Base-by-base conservation (phyloP, 306 rosid species). In the Inga laurina region DNA sequence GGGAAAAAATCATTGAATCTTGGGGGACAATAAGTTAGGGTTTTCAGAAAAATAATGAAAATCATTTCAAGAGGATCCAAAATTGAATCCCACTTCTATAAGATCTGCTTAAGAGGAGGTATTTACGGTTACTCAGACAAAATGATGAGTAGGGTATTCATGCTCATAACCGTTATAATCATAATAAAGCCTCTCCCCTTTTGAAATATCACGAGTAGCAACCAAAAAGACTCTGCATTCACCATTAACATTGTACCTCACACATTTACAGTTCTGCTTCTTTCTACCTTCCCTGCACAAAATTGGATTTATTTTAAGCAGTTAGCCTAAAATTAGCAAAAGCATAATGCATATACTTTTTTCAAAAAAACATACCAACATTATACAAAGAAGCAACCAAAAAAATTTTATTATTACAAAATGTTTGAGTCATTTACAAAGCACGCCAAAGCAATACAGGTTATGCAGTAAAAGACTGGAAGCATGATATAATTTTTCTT, bases 201-300 rank as follows among this genome's bases (percentile, higher is more conserved):
- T 81, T 32, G 86, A 79, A 87, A 94, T 91, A 90, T 94, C 98
- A 37, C 93, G 95, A 83, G 92, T 90, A 72, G 98, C 97, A 81
- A 94, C 92, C 92, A 92, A 87, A 78, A 94, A 69, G 86, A 94
- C 98, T 83, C 93, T 88, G 83, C 88, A 91, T 90, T 94, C 94
- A 71, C 90, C 95, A 35, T 84, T 82, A 43, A 94, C 93, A 82
- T 45, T 85, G 91, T 94, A 94, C 86, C 98, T 88, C 90, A 94
- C 87, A 85, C 97, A 94, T 88, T 92, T 94, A 84, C 98, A 92
- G 76, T 94, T 94, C 90, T 82, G 95, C 90, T 92, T 94, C 92
- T 90, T 94, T 89, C 83, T 91, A 74, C 97, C 90, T 49, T 91
- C 97, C 91, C 98, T 94, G 97, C 95, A 92, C 74, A 84, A 79